Evolutionary conservation across 768 basidiomycete species (phyloP).

Genomic region (Suillus bovinus): DNA sequence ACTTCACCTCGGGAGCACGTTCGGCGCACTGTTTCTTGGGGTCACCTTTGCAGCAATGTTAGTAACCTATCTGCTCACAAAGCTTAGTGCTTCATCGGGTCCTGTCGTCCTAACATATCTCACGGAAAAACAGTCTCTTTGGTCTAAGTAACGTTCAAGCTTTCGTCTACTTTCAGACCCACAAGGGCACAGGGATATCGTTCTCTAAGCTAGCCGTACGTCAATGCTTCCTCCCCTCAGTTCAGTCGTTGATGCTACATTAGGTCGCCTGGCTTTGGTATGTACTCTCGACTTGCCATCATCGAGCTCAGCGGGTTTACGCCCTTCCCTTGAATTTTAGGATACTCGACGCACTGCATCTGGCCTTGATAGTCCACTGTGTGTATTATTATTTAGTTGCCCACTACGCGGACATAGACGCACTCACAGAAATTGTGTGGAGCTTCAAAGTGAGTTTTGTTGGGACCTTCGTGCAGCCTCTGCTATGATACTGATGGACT

Average conservation of each 20-base stretch:
- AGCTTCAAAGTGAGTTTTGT: slow-evolving; percentile 3
- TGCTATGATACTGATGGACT: not conserved
- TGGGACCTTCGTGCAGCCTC: not conserved
- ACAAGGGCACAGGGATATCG: not conserved
- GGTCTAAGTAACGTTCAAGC: slow-evolving; percentile 2
- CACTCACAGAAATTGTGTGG: slow-evolving; percentile 4
- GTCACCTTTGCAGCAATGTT: not conserved
- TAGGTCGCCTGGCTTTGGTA: slow-evolving; percentile 2
- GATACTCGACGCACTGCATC: not conserved
- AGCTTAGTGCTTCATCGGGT: not conserved
- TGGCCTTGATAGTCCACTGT: not conserved
- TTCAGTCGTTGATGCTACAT: not conserved
- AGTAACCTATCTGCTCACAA: not conserved
- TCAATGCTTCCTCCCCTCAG: not conserved
- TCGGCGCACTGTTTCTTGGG: not conserved
- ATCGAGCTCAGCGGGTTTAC: not conserved
- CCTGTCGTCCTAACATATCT: not conserved
- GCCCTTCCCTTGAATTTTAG: not conserved
- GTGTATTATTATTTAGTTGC: not conserved
- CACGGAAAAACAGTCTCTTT: slow-evolving; percentile 3
- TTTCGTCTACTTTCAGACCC: slow-evolving; percentile 3
- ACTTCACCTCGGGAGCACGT: not conserved
- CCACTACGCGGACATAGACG: not conserved
- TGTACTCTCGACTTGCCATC: not conserved
- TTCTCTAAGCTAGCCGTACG: not conserved